Base-by-base conservation (phyloP, 2,329 filamentous ascomycete species). In the Hypoxylon sp. region DNA sequence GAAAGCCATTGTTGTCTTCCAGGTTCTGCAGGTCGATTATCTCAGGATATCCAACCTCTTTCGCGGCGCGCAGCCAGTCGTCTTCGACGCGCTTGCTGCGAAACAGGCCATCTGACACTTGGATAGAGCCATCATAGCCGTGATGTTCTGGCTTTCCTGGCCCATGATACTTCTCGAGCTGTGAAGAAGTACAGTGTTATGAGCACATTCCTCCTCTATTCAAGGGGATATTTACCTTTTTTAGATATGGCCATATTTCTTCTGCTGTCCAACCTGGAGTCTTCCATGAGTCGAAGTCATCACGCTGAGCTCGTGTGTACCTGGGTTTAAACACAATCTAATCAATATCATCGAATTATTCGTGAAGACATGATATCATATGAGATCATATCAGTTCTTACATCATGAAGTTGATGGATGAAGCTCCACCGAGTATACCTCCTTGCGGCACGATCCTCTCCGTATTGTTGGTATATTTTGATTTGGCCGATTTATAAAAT, bases 341-440 rank as follows among this genome's bases (percentile, higher is more conserved):
- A 9, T 55, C n/a, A n/a, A n/a, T n/a, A n/a, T n/a, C n/a, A n/a
- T n/a, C n/a, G n/a, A n/a, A 25, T 5, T 25, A 6, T 25, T 25
- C 5, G 21, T 25, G 9, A 25, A 25, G 5, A 25, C 21, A 6
- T 25, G 9, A 25, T 25, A 6, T 25, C 9, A 5, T 6, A 25
- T 25, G 5, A 25, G 5, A 5, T 25, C 32, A 15, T 25, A 7
- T 29, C 15, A 3, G n/a, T n/a, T 20, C 62, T 35, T 64, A 63
- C 67, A 78, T 75, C 72, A 77, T 73, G 53, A 77, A 76, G 51
- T 79, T 79, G 26, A 79, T 76, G 2, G 75, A 75, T 1, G 72
- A 75, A 6, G 81, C 81, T 12, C 82, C 82, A 15, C 82, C 82
- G 0, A 85, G 70, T 0, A 75, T 74, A 13, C 78, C 78, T 4